These are phyloP conservation scores for Henckelia pumila DNA, from an alignment of 257 asterid species.

Conservation along the genomic window DNA sequence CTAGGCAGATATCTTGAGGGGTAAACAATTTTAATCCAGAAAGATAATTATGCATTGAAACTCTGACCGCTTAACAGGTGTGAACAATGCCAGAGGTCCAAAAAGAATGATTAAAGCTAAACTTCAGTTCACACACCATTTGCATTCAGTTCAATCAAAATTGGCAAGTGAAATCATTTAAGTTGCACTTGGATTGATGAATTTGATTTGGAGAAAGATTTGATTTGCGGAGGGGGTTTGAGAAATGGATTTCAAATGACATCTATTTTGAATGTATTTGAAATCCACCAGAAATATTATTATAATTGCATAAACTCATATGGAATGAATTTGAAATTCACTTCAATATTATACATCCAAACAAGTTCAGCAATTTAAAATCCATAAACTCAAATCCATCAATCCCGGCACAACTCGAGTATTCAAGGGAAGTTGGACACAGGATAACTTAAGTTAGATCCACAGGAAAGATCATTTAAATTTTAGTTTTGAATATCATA, in stretches of 20 bases:
- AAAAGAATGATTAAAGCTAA: neutral
- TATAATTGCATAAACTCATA: too few species aligned
- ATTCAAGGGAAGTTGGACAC: neutral
- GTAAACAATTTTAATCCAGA: neutral
- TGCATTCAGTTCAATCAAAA: neutral
- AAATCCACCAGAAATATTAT: too few species aligned
- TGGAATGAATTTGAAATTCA: too few species aligned
- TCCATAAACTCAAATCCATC: too few species aligned
- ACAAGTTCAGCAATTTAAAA: too few species aligned
- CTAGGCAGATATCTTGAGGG: neutral
- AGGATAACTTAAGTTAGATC: neutral
- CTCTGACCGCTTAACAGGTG: neutral
- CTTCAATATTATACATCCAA: too few species aligned
- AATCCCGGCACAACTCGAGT: neutral
- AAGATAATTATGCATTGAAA: slow-evolving; percentile 7
- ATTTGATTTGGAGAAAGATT: too few species aligned
- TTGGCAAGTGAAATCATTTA: neutral
- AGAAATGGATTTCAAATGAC: too few species aligned
- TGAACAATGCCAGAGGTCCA: neutral
- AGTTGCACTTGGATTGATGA: too few species aligned
- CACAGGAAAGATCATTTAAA: neutral
- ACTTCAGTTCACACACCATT: neutral
- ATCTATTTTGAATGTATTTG: too few species aligned
- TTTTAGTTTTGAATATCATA: neutral
- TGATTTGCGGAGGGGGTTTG: too few species aligned